Evolutionary conservation across 2,329 filamentous ascomycete species (phyloP).

Genomic region (Epichloe gansuensis): DNA sequence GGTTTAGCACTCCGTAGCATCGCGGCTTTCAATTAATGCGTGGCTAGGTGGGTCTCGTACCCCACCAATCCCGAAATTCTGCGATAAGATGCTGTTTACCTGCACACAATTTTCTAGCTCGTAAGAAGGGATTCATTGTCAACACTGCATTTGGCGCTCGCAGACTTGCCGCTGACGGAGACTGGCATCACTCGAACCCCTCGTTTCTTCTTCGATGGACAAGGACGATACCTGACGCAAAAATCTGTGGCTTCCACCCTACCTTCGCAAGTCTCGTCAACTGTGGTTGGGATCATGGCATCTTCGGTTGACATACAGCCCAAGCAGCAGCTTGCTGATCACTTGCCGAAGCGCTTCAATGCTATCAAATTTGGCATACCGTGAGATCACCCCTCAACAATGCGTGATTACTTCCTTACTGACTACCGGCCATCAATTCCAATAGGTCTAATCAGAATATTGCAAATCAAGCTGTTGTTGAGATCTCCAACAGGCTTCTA

Average conservation of each 20-base stretch:
- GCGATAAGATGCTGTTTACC: not conserved
- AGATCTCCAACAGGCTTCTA: conserved; percentile 85
- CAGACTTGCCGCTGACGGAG: not conserved
- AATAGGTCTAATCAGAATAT: conserved; percentile 80
- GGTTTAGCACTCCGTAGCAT: too few species aligned
- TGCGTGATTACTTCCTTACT: not conserved
- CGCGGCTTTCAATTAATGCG: too few species aligned
- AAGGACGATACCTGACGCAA: not conserved
- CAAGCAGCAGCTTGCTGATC: conserved; percentile 52
- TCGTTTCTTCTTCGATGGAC: not conserved
- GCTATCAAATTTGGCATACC: conserved; percentile 87
- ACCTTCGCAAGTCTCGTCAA: not conserved
- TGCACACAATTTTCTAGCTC: not conserved
- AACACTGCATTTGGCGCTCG: not conserved
- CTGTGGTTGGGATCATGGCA: not conserved
- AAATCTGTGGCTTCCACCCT: not conserved
- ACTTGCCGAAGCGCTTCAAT: conserved; percentile 78
- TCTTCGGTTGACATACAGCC: not conserved
- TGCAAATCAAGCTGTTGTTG: conserved; percentile 85
- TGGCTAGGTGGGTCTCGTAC: too few species aligned
- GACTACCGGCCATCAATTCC: not conserved
- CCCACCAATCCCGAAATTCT: not conserved
- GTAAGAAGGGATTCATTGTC: not conserved
- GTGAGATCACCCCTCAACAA: conserved; percentile 29
- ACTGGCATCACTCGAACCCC: not conserved